Evolutionary conservation across 345 rosid genomes (phyloP), one percentile per base, ranked within the genome.

Genomic region (Acer campestre): DNA sequence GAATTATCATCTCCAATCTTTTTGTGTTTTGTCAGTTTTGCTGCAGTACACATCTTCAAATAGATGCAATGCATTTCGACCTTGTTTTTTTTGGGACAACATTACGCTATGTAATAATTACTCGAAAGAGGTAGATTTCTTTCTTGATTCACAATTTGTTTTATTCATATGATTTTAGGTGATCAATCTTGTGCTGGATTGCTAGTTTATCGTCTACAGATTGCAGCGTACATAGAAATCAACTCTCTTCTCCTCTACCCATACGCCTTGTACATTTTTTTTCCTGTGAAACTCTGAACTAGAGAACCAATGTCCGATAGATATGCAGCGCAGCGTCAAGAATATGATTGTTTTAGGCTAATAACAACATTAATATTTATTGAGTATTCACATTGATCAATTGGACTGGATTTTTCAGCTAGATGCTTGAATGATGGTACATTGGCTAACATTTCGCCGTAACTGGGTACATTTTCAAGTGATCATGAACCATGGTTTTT

Each of bases 1-100:
- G 4, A 44, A 62, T 62, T 27, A 9, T 27, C 12, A 25, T 63
- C 61, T 63, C 1, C 4, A 11, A 44, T 23, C 42, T 20, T 64
- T 31, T 16, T 35, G 22, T 65, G 56, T 61, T 59, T 23, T 12
- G 38, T 74, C 69, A 27, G 22, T 75, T 51, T 51, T 18, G 51
- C 61, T 27, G 11, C 10, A 9, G 51, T 65, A n/a, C 29, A 17
- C 63, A 35, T 31, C 22, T 49, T n/a, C 48, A 27, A 25, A 12
- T 46, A 10, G 25, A 66, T 66, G 20, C 20, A 74, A 65, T 66
- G 78, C 78, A 67, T 67, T 65, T 18, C 51, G 13, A 0, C 46
- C 40, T 20, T 63, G 25, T 31, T 49, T 31, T 48, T 44, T 51
- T 7, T 66, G 22, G 64, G 61, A n/a, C 35, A 46, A 46, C 31